A percentile compares a stretch with the other conserved stretches of the same genome.
Conservation (phyloP, 2,329 filamentous ascomycete species). For the Pestalotiopsis sp. region DNA sequence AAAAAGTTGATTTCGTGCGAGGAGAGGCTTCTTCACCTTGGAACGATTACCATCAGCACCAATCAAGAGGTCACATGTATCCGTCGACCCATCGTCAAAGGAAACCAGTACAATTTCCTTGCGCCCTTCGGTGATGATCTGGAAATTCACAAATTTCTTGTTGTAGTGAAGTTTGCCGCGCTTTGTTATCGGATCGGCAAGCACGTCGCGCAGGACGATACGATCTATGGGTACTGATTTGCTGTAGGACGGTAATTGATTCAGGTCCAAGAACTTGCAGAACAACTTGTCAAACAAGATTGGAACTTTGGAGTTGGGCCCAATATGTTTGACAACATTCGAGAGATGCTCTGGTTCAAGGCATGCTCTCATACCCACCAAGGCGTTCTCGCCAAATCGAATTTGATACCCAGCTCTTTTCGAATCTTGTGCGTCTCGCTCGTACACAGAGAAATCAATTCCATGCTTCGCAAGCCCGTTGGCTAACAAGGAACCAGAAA, state of each 20-base stretch:
- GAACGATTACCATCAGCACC: constrained; percentile 19
- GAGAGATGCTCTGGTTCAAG: constrained; percentile 13
- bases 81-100: constrained; percentile 18
- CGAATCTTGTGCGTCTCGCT: constrained; percentile 15
- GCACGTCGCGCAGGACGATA: constrained; percentile 18
- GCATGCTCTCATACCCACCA: constrained; percentile 23
- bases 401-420: constrained; percentile 24
- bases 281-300: constrained; percentile 16
- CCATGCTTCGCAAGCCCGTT: constrained; percentile 22
- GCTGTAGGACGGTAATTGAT: constrained; percentile 19
- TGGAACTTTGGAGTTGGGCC: constrained; percentile 15
- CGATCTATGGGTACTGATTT: constrained; percentile 24
- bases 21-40: constrained; percentile 7
- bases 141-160: constrained; percentile 19
- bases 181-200: constrained; percentile 18
- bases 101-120: constrained; percentile 12
- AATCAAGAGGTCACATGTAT: constrained; percentile 23
- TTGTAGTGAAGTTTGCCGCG: constrained; percentile 16
- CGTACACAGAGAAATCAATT: constrained; percentile 20
- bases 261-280: constrained; percentile 18
- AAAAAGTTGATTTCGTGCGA: not conserved
- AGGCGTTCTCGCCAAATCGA: constrained; percentile 20
- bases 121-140: constrained; percentile 13
- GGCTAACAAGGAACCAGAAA: constrained; percentile 22
- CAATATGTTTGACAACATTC: constrained; percentile 6